Conservation (phyloP, 768 basidiomycete species). For the Rhizopogon vulgaris region DNA sequence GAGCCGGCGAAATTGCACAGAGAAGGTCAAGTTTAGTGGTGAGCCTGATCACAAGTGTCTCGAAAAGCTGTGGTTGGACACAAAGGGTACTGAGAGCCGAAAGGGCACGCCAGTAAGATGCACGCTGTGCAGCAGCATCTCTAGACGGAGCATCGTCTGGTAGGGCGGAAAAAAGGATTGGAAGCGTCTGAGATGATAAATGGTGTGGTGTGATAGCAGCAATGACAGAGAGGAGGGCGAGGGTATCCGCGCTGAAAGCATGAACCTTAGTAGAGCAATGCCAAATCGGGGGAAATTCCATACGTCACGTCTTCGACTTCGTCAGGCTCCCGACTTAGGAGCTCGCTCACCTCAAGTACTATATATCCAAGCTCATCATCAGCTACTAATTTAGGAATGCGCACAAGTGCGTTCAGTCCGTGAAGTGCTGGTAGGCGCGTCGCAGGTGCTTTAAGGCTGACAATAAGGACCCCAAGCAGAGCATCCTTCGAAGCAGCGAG, state of each 20-base stretch:
- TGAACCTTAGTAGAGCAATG: background rate
- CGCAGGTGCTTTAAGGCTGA: conserved; percentile 47
- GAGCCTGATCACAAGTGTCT: conserved; percentile 72
- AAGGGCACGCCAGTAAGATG: conserved; percentile 62
- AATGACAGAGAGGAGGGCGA: conserved; percentile 60
- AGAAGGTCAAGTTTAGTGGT: conserved; percentile 70
- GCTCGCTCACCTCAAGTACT: conserved; percentile 69
- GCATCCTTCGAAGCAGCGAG: conserved; percentile 70
- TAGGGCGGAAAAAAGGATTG: conserved; percentile 68
- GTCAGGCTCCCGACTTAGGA: conserved; percentile 44
- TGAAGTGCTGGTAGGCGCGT: conserved; percentile 57
- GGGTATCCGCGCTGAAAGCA: conserved; percentile 43
- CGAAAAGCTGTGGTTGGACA: conserved; percentile 71
- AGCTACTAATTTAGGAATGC: conserved; percentile 54
- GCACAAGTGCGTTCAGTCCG: conserved; percentile 61
- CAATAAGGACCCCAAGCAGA: conserved; percentile 57
- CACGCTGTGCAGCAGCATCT: conserved; percentile 49
- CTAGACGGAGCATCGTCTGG: conserved; percentile 60
- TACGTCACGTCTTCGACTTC: conserved; percentile 52
- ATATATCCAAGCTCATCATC: conserved; percentile 75
- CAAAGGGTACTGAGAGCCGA: conserved; percentile 68
- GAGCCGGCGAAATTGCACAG: conserved; percentile 33
- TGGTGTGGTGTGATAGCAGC: conserved; percentile 54
- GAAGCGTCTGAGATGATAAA: conserved; percentile 71
- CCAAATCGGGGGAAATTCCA: conserved; percentile 1